Evolutionary conservation across 345 rosid species (phyloP).

Genomic region (Populus simonii): DNA sequence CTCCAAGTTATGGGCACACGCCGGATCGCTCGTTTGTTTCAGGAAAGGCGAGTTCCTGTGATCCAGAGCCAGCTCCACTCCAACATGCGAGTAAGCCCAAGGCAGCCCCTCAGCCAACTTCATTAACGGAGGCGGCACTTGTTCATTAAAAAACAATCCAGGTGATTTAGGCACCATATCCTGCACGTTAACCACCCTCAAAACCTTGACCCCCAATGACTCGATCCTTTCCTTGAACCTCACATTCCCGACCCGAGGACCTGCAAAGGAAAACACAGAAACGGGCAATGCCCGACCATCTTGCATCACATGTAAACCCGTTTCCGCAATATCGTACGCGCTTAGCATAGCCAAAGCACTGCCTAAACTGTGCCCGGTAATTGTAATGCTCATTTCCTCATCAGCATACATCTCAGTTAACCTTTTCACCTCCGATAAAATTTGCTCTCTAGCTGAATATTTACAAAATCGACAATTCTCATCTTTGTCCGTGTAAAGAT

Average conservation of each 20-base stretch:
- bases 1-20: slow-evolving; percentile 68
- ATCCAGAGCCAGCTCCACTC: slow-evolving; percentile 64
- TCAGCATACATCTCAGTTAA: slow-evolving; percentile 41
- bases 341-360: slow-evolving; percentile 71
- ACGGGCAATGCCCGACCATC: slow-evolving; percentile 47
- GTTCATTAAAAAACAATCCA: slow-evolving; percentile 68
- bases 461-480: slow-evolving; percentile 54
- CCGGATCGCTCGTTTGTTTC: slow-evolving; percentile 45
- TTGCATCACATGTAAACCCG: slow-evolving; percentile 42
- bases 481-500: slow-evolving; percentile 72
- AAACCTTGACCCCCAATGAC: slow-evolving; percentile 55
- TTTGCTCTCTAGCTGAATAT: slow-evolving; percentile 70
- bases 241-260: slow-evolving; percentile 77
- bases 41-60: slow-evolving; percentile 70
- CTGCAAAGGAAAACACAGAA: slow-evolving; percentile 53
- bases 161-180: slow-evolving; percentile 73
- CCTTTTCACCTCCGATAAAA: slow-evolving; percentile 55
- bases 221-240: slow-evolving; percentile 63
- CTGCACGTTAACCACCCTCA: slow-evolving; percentile 69
- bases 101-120: slow-evolving; percentile 56
- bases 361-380: slow-evolving; percentile 85
- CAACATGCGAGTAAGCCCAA: slow-evolving; percentile 80
- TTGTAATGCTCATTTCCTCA: slow-evolving; percentile 62
- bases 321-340: slow-evolving; percentile 71
- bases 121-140: slow-evolving; percentile 37